Percentiles rank a stretch among this genome's conserved stretches.
Conservation (phyloP, 2,329 filamentous ascomycete species). For the Trichoderma gracile region DNA sequence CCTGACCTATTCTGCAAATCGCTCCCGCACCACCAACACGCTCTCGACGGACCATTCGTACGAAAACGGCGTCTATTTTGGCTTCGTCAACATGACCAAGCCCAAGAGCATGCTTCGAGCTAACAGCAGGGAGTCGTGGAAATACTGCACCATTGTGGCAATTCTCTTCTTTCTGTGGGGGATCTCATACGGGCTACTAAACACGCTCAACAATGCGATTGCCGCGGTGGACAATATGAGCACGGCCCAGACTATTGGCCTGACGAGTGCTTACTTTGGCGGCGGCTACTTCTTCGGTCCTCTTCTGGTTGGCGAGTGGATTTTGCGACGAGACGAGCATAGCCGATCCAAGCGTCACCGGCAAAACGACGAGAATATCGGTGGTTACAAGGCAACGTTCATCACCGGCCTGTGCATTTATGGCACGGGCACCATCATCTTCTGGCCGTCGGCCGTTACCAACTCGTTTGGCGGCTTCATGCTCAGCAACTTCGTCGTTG, state of each 20-base stretch:
- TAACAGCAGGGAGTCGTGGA: conserved; percentile 64
- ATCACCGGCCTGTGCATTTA: conserved; percentile 76
- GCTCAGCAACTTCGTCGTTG: conserved; percentile 71
- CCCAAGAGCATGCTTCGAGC: conserved; percentile 71
- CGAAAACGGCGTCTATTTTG: conserved; percentile 64
- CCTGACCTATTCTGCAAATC: conserved; percentile 15
- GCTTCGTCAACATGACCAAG: conserved; percentile 70
- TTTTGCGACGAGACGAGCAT: conserved; percentile 68
- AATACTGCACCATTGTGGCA: conserved; percentile 73
- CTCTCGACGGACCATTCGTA: conserved; percentile 39
- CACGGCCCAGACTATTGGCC: conserved; percentile 62
- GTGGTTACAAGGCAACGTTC: conserved; percentile 78
- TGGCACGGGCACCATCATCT: conserved; percentile 75
- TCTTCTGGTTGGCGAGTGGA: conserved; percentile 66
- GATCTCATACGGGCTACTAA: conserved; percentile 83
- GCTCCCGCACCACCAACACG: conserved; percentile 37
- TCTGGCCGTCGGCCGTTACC: conserved; percentile 78
- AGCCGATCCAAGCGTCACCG: conserved; percentile 47
- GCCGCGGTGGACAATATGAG: conserved; percentile 63
- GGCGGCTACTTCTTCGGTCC: conserved; percentile 71
- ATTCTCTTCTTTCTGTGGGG: conserved; percentile 88
- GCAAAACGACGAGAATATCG: conserved; percentile 47
- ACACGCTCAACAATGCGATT: conserved; percentile 74
- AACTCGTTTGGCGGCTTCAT: conserved; percentile 77
- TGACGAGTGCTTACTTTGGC: conserved; percentile 70